Evolutionary conservation across 129 eudicot genomes (phyloP).

Genomic region (Flaveria linearis): DNA sequence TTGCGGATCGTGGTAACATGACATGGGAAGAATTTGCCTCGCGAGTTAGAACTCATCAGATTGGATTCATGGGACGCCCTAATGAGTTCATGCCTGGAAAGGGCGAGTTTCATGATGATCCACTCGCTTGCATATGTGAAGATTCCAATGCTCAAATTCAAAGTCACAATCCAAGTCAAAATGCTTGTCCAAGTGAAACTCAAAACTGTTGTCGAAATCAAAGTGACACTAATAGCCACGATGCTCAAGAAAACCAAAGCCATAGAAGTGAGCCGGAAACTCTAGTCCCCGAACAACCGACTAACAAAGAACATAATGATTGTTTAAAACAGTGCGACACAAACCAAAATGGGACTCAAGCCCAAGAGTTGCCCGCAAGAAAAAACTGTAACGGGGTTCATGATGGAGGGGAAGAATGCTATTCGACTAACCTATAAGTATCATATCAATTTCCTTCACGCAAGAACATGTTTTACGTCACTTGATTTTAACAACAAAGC

Average conservation of each 20-base stretch:
- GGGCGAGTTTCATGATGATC: constrained; percentile 69
- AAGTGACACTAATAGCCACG: background rate
- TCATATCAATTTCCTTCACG: background rate
- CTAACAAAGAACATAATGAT: constrained; percentile 34
- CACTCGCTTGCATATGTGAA: constrained; percentile 61
- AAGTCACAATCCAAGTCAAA: constrained; percentile 10
- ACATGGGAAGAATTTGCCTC: constrained; percentile 67
- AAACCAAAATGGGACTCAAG: constrained; percentile 18
- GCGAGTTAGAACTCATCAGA: constrained; percentile 48
- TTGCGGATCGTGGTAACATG: constrained; percentile 52
- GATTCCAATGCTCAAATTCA: constrained; percentile 18
- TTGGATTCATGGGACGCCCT: constrained; percentile 74
- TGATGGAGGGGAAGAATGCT: constrained; percentile 27
- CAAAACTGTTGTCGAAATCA: constrained; percentile 1
- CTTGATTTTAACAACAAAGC: background rate
- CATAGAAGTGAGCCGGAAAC: constrained; percentile 11
- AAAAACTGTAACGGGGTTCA: constrained; percentile 15
- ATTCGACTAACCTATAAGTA: constrained; percentile 22
- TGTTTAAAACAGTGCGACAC: constrained; percentile 19
- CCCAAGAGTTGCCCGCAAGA: constrained; percentile 19
- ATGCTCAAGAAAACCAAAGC: constrained; percentile 5
- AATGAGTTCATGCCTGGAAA: constrained; percentile 56
- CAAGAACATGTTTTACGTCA: too few species aligned
- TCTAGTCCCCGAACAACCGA: constrained; percentile 17
- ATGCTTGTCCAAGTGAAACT: constrained; percentile 17